Base-by-base conservation (phyloP, 2,329 filamentous ascomycete species). In the Lachnellula occidentalis region DNA sequence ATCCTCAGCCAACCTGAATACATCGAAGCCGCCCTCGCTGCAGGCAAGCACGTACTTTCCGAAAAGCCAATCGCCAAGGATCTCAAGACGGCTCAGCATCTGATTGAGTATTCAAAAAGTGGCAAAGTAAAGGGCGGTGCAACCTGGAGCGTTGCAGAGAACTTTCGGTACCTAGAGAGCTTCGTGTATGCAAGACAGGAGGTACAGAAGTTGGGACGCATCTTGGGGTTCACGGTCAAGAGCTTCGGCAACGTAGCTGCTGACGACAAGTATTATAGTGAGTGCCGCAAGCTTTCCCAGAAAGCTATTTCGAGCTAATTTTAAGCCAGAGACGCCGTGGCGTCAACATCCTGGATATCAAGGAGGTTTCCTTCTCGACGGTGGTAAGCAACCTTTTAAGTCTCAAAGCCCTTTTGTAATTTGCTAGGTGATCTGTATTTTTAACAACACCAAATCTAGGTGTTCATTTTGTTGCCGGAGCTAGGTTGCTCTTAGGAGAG, bases 281-380 rank as follows among this genome's bases (percentile, higher is more conserved):
- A 51, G 62, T 51, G n/a, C 39, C 11, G 14, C 19, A 12, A 31
- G 8, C 4, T 31, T 31, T 12, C 27, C 27, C 27, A 31, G 27
- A 22, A 19, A 31, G 15, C 15, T 37, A 27, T 24, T 5, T 42
- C 34, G 17, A 56, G 56, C 53, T 48, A 56, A 55, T 51, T 21
- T 21, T 43, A 7, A 7, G 19, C 4, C n/a, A 66, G 75, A 78
- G 58, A 81, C 78, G 0, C 62, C 71, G 11, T 82, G 87, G 88
- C 82, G 88, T 52, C 86, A 85, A 68, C 78, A 73, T 53, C 87
- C 88, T 1, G 75, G 79, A 50, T 81, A 89, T 66, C 87, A 90
- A 70, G 88, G 88, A 52, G 88, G 88, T 0, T 91, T 90, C 67
- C 69, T 91, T 52, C 79, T 92, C 2, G 88, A 92, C 65, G 86